Conservation (phyloP, 2,329 filamentous ascomycete species). For the Cadophora malorum region DNA sequence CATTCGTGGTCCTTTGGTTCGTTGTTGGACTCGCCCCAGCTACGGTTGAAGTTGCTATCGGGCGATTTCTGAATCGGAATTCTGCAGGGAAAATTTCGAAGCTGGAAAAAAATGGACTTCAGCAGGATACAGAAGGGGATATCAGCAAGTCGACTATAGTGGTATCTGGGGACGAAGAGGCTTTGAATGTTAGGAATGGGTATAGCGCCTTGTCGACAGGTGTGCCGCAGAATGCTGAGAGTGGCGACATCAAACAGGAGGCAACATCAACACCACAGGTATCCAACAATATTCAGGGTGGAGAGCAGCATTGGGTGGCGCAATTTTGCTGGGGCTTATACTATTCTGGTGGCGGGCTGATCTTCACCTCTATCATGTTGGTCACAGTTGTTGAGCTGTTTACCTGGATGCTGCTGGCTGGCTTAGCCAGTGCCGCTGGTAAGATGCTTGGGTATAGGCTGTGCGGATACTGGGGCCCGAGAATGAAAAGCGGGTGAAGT, state of each 20-base stretch:
- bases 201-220: neutral
- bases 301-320: constrained; percentile 42
- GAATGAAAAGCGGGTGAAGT: neutral
- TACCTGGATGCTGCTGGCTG: constrained; percentile 42
- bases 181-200: neutral
- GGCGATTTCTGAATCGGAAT: neutral
- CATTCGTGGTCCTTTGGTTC: constrained; percentile 43
- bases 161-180: constrained; percentile 1
- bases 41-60: constrained; percentile 33
- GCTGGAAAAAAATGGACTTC: neutral
- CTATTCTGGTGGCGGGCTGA: constrained; percentile 45
- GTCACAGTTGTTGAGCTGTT: constrained; percentile 45
- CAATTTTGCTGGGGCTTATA: constrained; percentile 46
- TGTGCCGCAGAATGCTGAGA: neutral
- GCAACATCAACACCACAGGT: neutral
- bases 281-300: constrained; percentile 38
- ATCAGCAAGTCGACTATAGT: neutral
- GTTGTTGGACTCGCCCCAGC: constrained; percentile 40
- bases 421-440: constrained; percentile 37
- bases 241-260: neutral
- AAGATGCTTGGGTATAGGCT: constrained; percentile 42
- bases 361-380: constrained; percentile 46
- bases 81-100: neutral
- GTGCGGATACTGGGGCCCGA: constrained; percentile 25
- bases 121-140: too few relatives aligned